Base-by-base conservation (phyloP, 1,284 basidiomycete species). In the Jaminaea rosea region DNA sequence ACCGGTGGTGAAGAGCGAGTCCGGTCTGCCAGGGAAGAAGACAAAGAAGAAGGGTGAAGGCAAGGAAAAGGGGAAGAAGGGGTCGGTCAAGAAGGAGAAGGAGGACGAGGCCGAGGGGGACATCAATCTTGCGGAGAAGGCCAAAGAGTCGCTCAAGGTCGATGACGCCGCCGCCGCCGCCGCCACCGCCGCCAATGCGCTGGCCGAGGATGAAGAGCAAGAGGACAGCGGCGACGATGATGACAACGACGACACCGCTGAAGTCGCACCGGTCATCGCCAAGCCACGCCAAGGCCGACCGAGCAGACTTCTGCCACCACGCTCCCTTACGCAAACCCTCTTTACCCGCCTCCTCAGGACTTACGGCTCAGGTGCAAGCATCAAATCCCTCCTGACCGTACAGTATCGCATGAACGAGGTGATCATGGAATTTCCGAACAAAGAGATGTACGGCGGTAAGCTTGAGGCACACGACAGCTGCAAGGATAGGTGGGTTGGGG, bases 271-370 rank as follows among this genome's bases (percentile, higher is more conserved):
- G 23, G 26, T n/a, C 31, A 34, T 13, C 11, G 21, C 1, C 26
- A 44, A 3, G 29, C 47, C 3, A 50, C 46, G 1, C 52, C 15
- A 41, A 4, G 75, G 89, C 5, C 75, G 77, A 15, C 84, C 85
- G 2, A n/a, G n/a, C n/a, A n/a, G n/a, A n/a, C n/a, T n/a, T n/a
- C n/a, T n/a, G n/a, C n/a, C n/a, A n/a, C 85, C 89, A 1, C 79
- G 79, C 13, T 83, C 88, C 0, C 77, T 98, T 17, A 87, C 92
- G 69, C 85, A 82, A 1, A 97, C 93, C 0, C 78, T 97, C 24
- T 98, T 98, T 67, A 88, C 92, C 56, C 82, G 93, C 5, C 77
- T 96, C 2, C 87, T 97, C 71, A 80, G 79, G 45, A 84, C 93
- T 78, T 92, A 91, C 62, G 91, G 92, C 0, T 75, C 81, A 0